These are phyloP conservation scores for Prunus dulcis DNA, from an alignment of 306 rosid species.

Conservation along the genomic window DNA sequence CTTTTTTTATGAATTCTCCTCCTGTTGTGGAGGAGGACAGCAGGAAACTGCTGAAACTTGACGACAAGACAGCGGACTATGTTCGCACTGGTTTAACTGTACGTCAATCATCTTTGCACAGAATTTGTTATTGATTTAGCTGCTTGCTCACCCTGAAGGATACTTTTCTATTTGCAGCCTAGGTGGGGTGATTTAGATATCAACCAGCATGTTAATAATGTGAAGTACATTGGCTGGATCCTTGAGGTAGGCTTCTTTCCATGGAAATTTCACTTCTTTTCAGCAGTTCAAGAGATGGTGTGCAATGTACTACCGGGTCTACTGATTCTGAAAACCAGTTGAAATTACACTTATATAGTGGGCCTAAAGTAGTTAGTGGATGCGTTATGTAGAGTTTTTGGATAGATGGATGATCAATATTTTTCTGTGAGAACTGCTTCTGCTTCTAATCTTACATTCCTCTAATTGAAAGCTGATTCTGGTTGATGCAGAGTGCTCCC, in stretches of 20 bases:
- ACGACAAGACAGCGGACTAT: conserved; percentile 64
- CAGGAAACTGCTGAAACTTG: conserved; percentile 81
- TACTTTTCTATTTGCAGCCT: conserved; percentile 54
- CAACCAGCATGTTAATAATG: conserved; percentile 98
- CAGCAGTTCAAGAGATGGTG: neutral
- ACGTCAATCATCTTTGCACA: conserved; percentile 28
- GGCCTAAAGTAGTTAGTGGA: neutral
- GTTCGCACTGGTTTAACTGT: conserved; percentile 72
- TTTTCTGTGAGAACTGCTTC: neutral
- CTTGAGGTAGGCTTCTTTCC: conserved; percentile 66
- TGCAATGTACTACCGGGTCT: neutral
- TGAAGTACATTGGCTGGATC: conserved; percentile 99
- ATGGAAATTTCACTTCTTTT: neutral
- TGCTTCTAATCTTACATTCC: neutral
- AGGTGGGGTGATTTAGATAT: conserved; percentile 93
- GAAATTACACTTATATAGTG: neutral
- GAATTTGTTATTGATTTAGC: neutral
- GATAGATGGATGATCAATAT: neutral
- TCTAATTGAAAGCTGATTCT: conserved; percentile 7
- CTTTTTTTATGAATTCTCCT: conserved; percentile 64
- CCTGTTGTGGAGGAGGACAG: conserved; percentile 88
- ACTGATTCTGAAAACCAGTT: neutral
- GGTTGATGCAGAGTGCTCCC: conserved; percentile 85
- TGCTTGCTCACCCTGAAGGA: conserved; percentile 16
- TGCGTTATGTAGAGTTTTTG: neutral